Base-by-base conservation (phyloP, 129 eudicot species). In the Saposhnikovia divaricata region DNA sequence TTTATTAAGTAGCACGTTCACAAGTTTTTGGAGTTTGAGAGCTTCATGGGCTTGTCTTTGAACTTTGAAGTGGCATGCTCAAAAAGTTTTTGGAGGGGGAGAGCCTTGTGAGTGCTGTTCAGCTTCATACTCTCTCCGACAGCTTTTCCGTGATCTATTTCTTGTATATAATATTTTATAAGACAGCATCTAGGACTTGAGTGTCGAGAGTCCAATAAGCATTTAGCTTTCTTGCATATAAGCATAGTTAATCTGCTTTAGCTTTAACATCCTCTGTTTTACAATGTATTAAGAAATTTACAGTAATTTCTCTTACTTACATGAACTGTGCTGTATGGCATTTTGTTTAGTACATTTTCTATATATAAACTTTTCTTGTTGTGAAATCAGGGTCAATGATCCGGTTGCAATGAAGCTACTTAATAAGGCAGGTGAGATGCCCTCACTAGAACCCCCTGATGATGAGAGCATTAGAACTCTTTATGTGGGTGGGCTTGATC, bases 371-470 rank as follows among this genome's bases (percentile, higher is more conserved):
- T 43, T 23, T 21, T 43, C 16, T 72, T 73, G 8, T 73, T 40
- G 27, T 40, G 10, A 40, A 73, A 40, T 61, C 95, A 96, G 99
- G 68, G 86, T 96, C 65, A 96, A 96, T 46, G 99, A 96, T 79
- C 99, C 99, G 0, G 99, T 96, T 61, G 99, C 99, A 9, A 19
- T 89, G 83, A 96, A 96, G 87, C 96, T 96, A 53, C 97, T 96
- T 31, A 87, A 82, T 88, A 96, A 96, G 83, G 96, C 99, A 3
- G 99, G 99, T 73, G 99, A 95, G 65, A 95, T 95, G 99, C 96
- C 93, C 23, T 84, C 96, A 21, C 81, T 95, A 13, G 97, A 95
- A 75, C 90, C 94, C 28, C 99, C 97, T 6, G 99, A 92, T 9
- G 99, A 95, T 42, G 94, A 95, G 83, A 87, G 93, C 85, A 92